phyloP scores from a whole-genome alignment of 2,329 filamentous ascomycete genomes.

The Lachnellula suecica region DNA sequence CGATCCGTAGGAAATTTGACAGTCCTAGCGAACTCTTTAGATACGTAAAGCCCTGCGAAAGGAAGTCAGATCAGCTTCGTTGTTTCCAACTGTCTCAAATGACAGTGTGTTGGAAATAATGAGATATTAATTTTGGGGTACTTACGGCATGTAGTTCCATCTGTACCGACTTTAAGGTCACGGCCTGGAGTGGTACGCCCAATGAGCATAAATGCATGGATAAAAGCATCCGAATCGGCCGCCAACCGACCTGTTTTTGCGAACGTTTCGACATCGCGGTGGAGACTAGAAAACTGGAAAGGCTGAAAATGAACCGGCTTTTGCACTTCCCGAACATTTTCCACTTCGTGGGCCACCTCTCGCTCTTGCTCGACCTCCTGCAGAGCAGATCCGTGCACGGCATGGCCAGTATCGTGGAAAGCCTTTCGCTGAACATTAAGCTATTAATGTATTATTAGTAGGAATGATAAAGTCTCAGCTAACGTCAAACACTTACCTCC shows the following conservation, averaged over 20 bases:
- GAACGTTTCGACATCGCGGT: slow-evolving; percentile 46
- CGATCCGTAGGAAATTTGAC: slow-evolving; percentile 34
- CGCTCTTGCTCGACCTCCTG: slow-evolving; percentile 53
- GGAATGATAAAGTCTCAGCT: too few species aligned
- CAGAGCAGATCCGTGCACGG: slow-evolving; percentile 48
- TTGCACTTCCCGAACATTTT: slow-evolving; percentile 45
- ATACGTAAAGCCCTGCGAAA: slow-evolving; percentile 35
- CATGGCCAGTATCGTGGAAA: slow-evolving; percentile 44
- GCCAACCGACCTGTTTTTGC: slow-evolving; percentile 43
- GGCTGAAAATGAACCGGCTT: slow-evolving; percentile 37
- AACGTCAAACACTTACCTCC: too few species aligned
- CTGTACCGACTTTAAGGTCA: slow-evolving; percentile 32
- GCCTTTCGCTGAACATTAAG: slow-evolving; percentile 35
- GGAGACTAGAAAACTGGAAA: slow-evolving; percentile 44
- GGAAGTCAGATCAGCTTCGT: background rate
- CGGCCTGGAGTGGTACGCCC: slow-evolving; percentile 36
- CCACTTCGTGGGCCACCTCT: slow-evolving; percentile 45
- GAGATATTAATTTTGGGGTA: background rate
- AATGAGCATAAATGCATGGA: slow-evolving; percentile 43
- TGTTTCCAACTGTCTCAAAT: background rate
- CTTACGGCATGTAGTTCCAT: slow-evolving; percentile 20
- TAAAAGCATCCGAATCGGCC: slow-evolving; percentile 37
- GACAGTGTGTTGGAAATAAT: background rate
- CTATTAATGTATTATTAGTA: too few species aligned
- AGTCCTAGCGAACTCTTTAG: slow-evolving; percentile 48